Base-by-base conservation (phyloP, 2,329 filamentous ascomycete genomes). In the Zarea fungicola region DNA sequence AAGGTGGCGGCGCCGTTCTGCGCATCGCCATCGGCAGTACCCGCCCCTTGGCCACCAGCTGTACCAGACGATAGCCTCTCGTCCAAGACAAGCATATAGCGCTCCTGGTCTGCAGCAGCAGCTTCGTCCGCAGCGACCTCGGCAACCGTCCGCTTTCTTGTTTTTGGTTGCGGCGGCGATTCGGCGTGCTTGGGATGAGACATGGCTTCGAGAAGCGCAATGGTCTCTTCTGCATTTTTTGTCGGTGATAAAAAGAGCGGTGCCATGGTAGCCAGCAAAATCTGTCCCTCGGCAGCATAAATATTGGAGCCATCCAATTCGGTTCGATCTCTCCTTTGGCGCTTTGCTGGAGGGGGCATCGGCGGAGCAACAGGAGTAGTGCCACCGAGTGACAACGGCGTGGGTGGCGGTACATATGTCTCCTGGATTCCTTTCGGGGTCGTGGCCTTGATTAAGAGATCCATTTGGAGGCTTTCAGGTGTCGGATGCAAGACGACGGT, bases 81-180 rank as follows among this genome's bases (percentile, higher is more conserved):
- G 60, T 99, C 93, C 68, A 91, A 82, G 19, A 89, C 84, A 43
- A 97, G 83, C 89, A 99, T 93, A 57, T 89, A 95, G 40, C 89
- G 81, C 67, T 99, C 91, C 55, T 89, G 84, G 51, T 90, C 88
- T 19, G 91, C 92, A 1, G 90, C 89, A 52, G 89, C 77, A 1
- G 93, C 92, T 68, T 99, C 91, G 61, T 99, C 93, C 7, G 92
- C 92, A 8, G 89, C 93, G 72, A 97, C 82, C 63, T 99, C 92
- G 8, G 93, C 93, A 16, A 95, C 85, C 0, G 93, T 99, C 54
- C 92, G 83, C 75, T 99, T 97, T 50, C 93, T 78, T 7, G 84
- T 85, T 74, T 96, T 96, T 3, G 90, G 90, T 52, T 86, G 80
- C 1, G 93, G 92, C 9, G 89, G 84, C 36, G 81, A 74, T 42